Percentiles rank a stretch among this genome's conserved stretches.
Conservation (phyloP, 441 rosid species). For the Gossypium schwendimanii region DNA sequence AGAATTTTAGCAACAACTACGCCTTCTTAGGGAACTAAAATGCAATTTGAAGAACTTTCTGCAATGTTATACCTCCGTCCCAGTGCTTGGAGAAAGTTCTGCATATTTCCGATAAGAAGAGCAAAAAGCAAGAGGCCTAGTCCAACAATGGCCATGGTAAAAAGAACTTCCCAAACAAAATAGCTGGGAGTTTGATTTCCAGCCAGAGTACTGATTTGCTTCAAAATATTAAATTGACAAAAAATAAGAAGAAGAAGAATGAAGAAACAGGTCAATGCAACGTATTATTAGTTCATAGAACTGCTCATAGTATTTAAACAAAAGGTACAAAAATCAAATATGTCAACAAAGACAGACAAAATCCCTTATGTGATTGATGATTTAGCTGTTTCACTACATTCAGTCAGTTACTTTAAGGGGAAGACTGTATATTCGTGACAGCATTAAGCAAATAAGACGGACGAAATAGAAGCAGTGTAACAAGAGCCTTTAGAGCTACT, state of each 20-base stretch:
- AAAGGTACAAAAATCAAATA: constrained; percentile 7
- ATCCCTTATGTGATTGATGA: background rate
- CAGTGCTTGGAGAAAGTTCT: constrained; percentile 84
- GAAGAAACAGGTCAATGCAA: background rate
- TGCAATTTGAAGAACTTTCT: background rate
- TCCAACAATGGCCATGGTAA: constrained; percentile 77
- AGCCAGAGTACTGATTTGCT: constrained; percentile 96
- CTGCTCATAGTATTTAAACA: constrained; percentile 1
- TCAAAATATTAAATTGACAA: constrained; percentile 19
- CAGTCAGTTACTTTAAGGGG: background rate
- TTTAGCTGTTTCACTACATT: background rate
- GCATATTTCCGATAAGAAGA: constrained; percentile 90
- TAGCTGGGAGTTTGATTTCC: constrained; percentile 90
- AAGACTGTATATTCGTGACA: background rate
- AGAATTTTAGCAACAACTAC: background rate
- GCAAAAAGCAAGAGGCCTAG: constrained; percentile 88
- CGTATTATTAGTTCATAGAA: constrained; percentile 2
- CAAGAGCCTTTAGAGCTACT: background rate
- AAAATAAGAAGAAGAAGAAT: background rate
- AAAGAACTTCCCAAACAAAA: constrained; percentile 69
- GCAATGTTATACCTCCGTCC: constrained; percentile 54
- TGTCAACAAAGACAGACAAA: background rate
- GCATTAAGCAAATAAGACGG: background rate
- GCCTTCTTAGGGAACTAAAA: background rate
- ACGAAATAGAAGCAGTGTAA: constrained; percentile 3